phyloP scores from a whole-genome alignment of 2,329 filamentous ascomycete species.

The Colletotrichum tropicale region DNA sequence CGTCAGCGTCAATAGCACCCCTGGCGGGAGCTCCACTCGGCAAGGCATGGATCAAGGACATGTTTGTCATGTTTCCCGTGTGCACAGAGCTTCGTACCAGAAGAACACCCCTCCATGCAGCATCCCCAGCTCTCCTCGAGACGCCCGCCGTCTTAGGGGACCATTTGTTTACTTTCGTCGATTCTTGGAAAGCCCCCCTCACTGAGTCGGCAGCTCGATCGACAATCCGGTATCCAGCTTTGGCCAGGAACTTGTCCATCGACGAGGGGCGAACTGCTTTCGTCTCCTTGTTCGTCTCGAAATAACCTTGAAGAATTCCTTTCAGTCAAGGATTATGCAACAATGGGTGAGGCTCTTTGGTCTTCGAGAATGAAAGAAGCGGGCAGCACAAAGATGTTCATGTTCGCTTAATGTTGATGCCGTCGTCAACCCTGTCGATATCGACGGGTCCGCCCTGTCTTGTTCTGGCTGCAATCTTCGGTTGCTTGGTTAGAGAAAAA shows the following conservation, averaged over 20 bases:
- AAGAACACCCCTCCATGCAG: conserved; percentile 12
- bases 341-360: not conserved
- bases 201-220: not conserved
- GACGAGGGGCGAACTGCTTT: not conserved
- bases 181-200: conserved; percentile 3
- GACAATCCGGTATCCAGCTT: not conserved
- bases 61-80: conserved; percentile 9
- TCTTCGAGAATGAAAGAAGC: not conserved
- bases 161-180: conserved; percentile 19
- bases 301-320: conserved; percentile 14
- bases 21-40: not conserved
- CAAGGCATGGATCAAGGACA: conserved; percentile 4
- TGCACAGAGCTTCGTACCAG: conserved; percentile 5
- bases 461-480: conserved; percentile 3
- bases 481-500: conserved; percentile 14
- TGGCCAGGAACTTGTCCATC: not conserved
- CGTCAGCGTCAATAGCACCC: not conserved
- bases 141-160: conserved; percentile 13
- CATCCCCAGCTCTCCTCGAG: conserved; percentile 10
- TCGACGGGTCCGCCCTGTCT: conserved; percentile 6
- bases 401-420: conserved; percentile 1
- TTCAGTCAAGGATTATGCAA: not conserved
- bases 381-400: not conserved
- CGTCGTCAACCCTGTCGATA: conserved; percentile 18
- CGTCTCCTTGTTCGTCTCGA: not conserved